phyloP scores from a whole-genome alignment of 83 land plant genomes.

The Picea abies region DNA sequence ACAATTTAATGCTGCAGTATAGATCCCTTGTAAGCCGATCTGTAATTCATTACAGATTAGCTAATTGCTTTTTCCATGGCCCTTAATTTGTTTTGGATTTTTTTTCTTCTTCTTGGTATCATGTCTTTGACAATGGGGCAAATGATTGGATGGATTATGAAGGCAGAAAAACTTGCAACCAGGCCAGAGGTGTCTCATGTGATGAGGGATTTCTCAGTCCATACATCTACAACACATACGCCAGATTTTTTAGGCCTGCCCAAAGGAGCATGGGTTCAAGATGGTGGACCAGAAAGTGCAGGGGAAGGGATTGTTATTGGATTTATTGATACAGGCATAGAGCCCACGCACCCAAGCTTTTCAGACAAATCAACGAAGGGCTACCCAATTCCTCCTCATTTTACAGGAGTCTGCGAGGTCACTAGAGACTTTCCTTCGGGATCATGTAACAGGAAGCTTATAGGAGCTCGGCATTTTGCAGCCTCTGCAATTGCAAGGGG shows the following conservation, averaged over 20 bases:
- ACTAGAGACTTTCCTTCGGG: conserved; percentile 81
- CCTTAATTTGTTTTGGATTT: background rate
- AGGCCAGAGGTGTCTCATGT: conserved; percentile 75
- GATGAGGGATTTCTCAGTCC: conserved; percentile 68
- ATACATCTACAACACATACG: conserved; percentile 82
- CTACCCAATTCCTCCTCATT: conserved; percentile 60
- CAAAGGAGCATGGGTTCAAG: conserved; percentile 75
- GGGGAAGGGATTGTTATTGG: conserved; percentile 97
- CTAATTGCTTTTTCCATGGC: background rate
- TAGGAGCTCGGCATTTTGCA: conserved; percentile 98
- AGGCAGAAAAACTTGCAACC: conserved; percentile 72
- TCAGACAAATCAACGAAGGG: conserved; percentile 37
- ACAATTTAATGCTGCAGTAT: background rate
- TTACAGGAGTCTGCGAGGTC: conserved; percentile 83
- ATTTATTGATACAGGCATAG: conserved; percentile 93
- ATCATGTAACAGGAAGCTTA: conserved; percentile 88
- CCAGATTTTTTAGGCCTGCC: conserved; percentile 92
- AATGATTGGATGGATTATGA: conserved; percentile 8
- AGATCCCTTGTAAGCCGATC: too few relatives aligned
- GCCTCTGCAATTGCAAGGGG: conserved; percentile 89
- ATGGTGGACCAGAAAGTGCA: conserved; percentile 80
- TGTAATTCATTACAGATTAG: background rate
- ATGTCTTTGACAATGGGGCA: conserved; percentile 5
- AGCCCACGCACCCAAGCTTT: conserved; percentile 94
- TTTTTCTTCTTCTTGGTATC: background rate